phyloP scores from a whole-genome alignment of 2,329 filamentous ascomycete genomes.

The Dactylonectria macrodidyma region DNA sequence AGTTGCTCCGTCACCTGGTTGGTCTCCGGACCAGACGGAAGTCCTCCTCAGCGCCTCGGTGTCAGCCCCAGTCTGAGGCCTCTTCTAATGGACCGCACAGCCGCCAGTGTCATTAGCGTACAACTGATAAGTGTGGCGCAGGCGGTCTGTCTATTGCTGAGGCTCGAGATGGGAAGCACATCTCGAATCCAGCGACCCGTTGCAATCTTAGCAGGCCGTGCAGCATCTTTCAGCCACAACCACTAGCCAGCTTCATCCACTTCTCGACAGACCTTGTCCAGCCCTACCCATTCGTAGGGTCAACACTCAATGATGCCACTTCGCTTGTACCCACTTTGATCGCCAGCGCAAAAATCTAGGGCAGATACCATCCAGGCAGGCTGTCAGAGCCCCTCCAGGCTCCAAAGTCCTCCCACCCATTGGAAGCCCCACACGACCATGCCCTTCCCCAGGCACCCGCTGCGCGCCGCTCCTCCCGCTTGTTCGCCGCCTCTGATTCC shows the following conservation, averaged over 20 bases:
- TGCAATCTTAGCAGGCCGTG: conserved; percentile 13
- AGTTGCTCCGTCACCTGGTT: conserved; percentile 25
- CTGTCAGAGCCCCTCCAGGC: not conserved
- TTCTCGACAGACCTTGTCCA: conserved; percentile 5
- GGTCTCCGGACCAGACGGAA: conserved; percentile 6
- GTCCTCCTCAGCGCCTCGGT: not conserved
- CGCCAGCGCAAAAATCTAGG: conserved; percentile 13
- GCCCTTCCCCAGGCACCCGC: conserved; percentile 34
- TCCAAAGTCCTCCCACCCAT: conserved; percentile 2
- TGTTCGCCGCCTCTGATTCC: conserved; percentile 27
- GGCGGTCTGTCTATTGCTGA: conserved; percentile 6
- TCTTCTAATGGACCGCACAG: conserved; percentile 11
- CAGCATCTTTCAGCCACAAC: conserved; percentile 35
- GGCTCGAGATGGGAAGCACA: not conserved
- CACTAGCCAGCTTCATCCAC: conserved; percentile 6
- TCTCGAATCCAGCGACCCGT: not conserved
- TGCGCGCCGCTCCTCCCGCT: conserved; percentile 48
- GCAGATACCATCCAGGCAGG: not conserved
- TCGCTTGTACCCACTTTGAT: conserved; percentile 3
- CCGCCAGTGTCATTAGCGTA: conserved; percentile 18
- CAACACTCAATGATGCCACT: not conserved
- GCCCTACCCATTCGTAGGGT: conserved; percentile 7
- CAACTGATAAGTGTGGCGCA: conserved; percentile 25
- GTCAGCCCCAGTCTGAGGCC: not conserved
- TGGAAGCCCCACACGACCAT: too few species aligned